Evolutionary conservation across 208 protist genomes (phyloP), one percentile per base, ranked within the genome.

Genomic region (Tritrichomonas foetus): DNA sequence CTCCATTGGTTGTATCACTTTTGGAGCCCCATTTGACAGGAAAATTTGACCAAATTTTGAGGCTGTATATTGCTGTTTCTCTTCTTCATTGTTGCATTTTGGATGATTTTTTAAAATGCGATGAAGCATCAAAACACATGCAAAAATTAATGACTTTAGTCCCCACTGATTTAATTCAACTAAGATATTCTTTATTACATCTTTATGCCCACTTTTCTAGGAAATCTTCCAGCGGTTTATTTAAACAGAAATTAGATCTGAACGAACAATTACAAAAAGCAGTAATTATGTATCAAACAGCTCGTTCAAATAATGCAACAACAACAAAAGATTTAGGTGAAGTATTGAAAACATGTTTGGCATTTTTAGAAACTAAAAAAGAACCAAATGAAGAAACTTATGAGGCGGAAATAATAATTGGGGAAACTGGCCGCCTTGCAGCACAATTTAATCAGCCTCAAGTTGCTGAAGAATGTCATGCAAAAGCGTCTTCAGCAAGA

Each of bases 261-360:
- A 89, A 89, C 57, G 78, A 89, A 53, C 78, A 89, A 57, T 57
- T 89, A 61, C 78, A 89, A 89, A 89, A 89, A 89, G 78, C 78
- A 14, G 47, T 89, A n/a, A 89, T 89, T 57, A 53, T 89, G 22
- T 89, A 89, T 36, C 78, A 89, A 89, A 27, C 41, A 39, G 41
- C 78, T 0, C 41, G 78, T 2, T 89, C 78, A 25, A 89, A 89
- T n/a, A 89, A 89, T 39, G 41, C 44, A 11, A 33, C 47, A 33
- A 30, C 33, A 14, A 82, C 74, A n/a, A 89, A 89, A 57, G 78
- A 89, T 39, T 33, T 89, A 16, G 41, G 27, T 30, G 78, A 89
- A 39, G 78, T 33, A 2, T 89, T 89, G 33, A 89, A 89, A 49
- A 89, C 57, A 61, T 89, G 78, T 50, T 57, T 47, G 9, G 44